Evolutionary conservation across 495 filamentous ascomycete genomes (phyloP).

Genomic region (Rhypophila decipiens): DNA sequence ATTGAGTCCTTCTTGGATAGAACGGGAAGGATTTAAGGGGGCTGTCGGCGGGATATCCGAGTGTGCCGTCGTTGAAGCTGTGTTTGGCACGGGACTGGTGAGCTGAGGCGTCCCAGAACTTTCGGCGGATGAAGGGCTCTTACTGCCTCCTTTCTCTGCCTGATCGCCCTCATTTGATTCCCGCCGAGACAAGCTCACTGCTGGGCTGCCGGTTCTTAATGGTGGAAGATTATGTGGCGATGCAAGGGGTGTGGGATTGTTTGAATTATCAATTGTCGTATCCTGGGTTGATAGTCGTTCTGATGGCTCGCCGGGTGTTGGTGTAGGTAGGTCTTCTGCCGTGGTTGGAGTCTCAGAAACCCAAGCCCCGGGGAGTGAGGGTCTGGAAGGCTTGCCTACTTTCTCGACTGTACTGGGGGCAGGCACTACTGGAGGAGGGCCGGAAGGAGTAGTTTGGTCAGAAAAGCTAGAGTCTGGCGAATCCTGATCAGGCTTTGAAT

Average conservation of each 20-base stretch:
- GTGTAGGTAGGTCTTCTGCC: constrained; percentile 17
- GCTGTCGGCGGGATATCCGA: constrained; percentile 38
- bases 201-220: constrained; percentile 10
- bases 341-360: constrained; percentile 48
- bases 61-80: constrained; percentile 8
- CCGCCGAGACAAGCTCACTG: constrained; percentile 2
- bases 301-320: constrained; percentile 7
- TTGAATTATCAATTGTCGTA: constrained; percentile 16
- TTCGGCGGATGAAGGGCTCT: background rate
- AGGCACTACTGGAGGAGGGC: no score
- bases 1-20: constrained; percentile 10
- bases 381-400: constrained; percentile 48
- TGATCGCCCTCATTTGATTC: background rate
- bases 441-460: no score
- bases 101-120: background rate
- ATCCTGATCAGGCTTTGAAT: no score
- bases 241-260: constrained; percentile 1
- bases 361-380: constrained; percentile 60
- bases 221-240: background rate
- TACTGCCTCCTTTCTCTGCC: background rate
- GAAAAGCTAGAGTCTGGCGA: no score
- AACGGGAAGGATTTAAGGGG: constrained; percentile 41
- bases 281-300: constrained; percentile 4
- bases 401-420: no score
- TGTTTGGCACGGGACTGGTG: constrained; percentile 12